These are phyloP conservation scores for Penicillium atrosanguineum DNA, from an alignment of 495 filamentous ascomycete genomes.

Conservation along the genomic window DNA sequence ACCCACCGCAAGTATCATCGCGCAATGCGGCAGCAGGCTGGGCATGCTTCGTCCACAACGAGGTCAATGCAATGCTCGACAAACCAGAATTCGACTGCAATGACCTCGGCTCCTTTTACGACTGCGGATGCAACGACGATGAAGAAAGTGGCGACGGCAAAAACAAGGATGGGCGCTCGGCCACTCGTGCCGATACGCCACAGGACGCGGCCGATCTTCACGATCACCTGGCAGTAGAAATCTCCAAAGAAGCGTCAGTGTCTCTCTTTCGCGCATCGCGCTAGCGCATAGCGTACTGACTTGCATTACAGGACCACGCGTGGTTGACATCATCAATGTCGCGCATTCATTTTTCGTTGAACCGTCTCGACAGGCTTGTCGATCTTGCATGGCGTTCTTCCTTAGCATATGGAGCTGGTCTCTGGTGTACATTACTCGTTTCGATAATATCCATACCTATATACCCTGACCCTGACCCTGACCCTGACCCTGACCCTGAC, in stretches of 20 bases:
- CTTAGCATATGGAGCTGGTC: slow-evolving; percentile 6
- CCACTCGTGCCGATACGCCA: slow-evolving; percentile 6
- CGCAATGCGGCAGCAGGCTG: slow-evolving; percentile 82
- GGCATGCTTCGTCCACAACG: slow-evolving; percentile 94
- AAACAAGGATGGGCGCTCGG: slow-evolving; percentile 6
- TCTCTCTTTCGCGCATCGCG: slow-evolving; percentile 1
- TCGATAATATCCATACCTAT: background rate
- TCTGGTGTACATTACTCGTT: slow-evolving; percentile 9
- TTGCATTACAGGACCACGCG: slow-evolving; percentile 26
- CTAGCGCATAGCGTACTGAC: slow-evolving; percentile 8
- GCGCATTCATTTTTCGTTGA: background rate
- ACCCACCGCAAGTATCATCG: slow-evolving; percentile 86
- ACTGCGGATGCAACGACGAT: slow-evolving; percentile 90
- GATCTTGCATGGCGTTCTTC: slow-evolving; percentile 2
- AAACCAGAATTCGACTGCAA: slow-evolving; percentile 86
- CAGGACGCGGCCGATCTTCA: slow-evolving; percentile 6
- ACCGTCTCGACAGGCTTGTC: background rate
- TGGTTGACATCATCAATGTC: slow-evolving; percentile 18
- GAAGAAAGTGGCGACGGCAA: slow-evolving; percentile 28
- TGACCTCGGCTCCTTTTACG: slow-evolving; percentile 88
- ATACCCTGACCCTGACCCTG: background rate
- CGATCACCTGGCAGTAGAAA: slow-evolving; percentile 34
- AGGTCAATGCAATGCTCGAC: slow-evolving; percentile 81
- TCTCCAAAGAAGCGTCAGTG: slow-evolving; percentile 43
- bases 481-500: too few species aligned